Base-by-base conservation (phyloP, 148 eudicot genomes). In the Vaccinium myrtillus region DNA sequence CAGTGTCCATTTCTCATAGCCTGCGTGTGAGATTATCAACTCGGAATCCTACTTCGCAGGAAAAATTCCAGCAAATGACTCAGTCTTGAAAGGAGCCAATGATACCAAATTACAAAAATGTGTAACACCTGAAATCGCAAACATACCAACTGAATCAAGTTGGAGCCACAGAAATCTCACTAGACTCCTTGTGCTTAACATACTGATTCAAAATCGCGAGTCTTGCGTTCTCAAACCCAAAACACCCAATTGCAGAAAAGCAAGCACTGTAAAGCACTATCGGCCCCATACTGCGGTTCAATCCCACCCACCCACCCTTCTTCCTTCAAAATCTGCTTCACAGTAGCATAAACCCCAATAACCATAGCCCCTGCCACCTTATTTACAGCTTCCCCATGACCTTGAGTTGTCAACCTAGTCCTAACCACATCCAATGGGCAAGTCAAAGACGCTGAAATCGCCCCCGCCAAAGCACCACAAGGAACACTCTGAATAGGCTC, bases 391-490 rank as follows among this genome's bases (percentile, higher is more conserved):
- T 92, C 98, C 21, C 87, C 87, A 83, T 85, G 89, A 83, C 81
- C 86, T 75, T 93, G 97, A 76, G 97, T 94, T 98, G 94, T 96
- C 91, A 96, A 82, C 86, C 99, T 90, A 25, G 99, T 96, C 91
- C 94, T 96, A 19, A 96, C 92, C 82, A 96, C 98, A 89, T 96
- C 99, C 89, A 96, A 89, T 0, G 97, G 99, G 2, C 95, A 94
- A 0, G 99, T 94, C 85, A 94, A 69, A 1, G 98, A 91, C 0
- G 98, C 95, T 0, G 99, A 96, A 55, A 94, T 96, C 0, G 95
- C 98, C 39, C 99, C 99, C 0, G 98, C 98, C 84, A 94, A 86
- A 0, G 99, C 99, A 27, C 98, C 97, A 89, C 98, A 96, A 23
- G 89, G 89, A 65, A 96, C 94, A 76, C 97, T 96, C 89, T 96